Conservation (phyloP, 2,329 filamentous ascomycete genomes). For the Microcera coccophila region DNA sequence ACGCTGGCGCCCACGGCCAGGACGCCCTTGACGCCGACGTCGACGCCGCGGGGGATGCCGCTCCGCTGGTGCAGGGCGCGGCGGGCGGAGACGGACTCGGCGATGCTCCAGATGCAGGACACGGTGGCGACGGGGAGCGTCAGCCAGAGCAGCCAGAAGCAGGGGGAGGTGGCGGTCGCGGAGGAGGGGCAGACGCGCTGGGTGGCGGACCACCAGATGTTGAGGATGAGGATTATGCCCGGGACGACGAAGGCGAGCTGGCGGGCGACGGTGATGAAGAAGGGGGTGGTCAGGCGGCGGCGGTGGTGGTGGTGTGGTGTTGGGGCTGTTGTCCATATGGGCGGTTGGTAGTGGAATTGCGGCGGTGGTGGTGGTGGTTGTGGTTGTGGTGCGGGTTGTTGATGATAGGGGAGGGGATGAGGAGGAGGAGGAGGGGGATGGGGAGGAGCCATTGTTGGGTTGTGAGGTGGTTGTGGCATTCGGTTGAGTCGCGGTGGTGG, state of each 20-base stretch:
- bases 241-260: slow-evolving; percentile 22
- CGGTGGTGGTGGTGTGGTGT: slow-evolving; percentile 5
- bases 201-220: slow-evolving; percentile 37
- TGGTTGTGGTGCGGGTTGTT: too few relatives aligned
- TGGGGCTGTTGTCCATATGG: neutral
- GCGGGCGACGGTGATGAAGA: slow-evolving; percentile 12
- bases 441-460: too few relatives aligned
- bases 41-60: slow-evolving; percentile 13
- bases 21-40: slow-evolving; percentile 18
- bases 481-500: too few relatives aligned
- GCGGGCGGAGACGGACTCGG: slow-evolving; percentile 19
- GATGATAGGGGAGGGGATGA: too few relatives aligned
- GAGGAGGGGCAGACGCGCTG: slow-evolving; percentile 17
- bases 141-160: slow-evolving; percentile 24
- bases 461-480: too few relatives aligned
- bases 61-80: slow-evolving; percentile 18
- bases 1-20: slow-evolving; percentile 20
- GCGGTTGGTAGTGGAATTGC: slow-evolving; percentile 1
- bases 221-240: slow-evolving; percentile 37
- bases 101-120: slow-evolving; percentile 19
- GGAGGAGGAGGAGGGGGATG: too few relatives aligned
- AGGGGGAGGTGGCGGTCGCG: slow-evolving; percentile 11
- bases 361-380: slow-evolving; percentile 1
- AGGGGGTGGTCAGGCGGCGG: slow-evolving; percentile 8
- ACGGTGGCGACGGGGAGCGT: slow-evolving; percentile 20